Base-by-base conservation (phyloP, 1,139 yeast genomes). In the Taphrina populina region DNA sequence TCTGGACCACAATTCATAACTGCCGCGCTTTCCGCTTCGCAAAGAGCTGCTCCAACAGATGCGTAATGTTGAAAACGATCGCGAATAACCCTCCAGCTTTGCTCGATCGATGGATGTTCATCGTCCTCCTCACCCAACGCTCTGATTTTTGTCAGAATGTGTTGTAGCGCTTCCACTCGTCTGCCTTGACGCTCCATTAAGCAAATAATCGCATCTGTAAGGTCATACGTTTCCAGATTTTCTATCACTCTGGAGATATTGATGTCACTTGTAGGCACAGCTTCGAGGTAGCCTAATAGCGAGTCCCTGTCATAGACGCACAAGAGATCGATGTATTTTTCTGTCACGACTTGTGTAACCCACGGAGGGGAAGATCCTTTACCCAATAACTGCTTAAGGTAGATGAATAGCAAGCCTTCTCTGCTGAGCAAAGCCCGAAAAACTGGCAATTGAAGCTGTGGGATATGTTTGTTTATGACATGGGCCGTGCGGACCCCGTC, bases 391-490 rank as follows among this genome's bases (percentile, higher is more conserved):
- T 52, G 46, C 21, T 60, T 58, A 44, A 70, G 60, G 52, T 69
- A 69, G 24, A 58, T 56, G 29, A 51, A 60, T 11, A 63, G 62
- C 4, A 64, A 29, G 4, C 20, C 43, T 4, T 58, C 56, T 23
- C 60, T 59, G 10, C 29, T 26, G 3, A 26, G 30, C 17, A 62
- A 43, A 24, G 55, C 46, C 15, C 58, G 54, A 44, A 46, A 52
- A 10, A 61, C 33, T 15, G 33, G 20, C 4, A 34, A 21, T 45
- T 69, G 72, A 30, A 70, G 58, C 2, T 58, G 61, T 1, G 68
- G 67, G 35, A 61, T 54, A 56, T 62, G 64, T 37, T 60, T 56
- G 20, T 65, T 60, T 1, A 70, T 59, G 40, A 69, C 23, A n/a
- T 34, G 55, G 19, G 63, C 62, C 21, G 61, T 46, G 13, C 58